Evolutionary conservation across 305 asterid species (phyloP).

Genomic region (Stenogyne calaminthoides): DNA sequence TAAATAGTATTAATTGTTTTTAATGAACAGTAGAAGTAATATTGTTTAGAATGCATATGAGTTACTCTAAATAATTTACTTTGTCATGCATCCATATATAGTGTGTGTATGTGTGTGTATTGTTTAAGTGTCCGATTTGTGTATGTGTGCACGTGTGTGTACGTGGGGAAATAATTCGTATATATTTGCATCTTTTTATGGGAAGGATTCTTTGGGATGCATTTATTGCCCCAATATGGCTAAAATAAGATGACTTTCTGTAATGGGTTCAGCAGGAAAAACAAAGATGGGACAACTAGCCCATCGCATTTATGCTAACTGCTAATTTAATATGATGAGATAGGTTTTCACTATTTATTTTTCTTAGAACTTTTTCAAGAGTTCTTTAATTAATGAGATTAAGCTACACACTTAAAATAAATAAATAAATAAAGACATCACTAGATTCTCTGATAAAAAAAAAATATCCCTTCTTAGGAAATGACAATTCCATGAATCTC

Average conservation of each 20-base stretch:
- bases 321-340: not conserved
- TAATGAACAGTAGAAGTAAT: no score
- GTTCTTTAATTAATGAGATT: not conserved
- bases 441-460: not conserved
- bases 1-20: no score
- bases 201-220: conserved; percentile 17
- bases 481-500: conserved; percentile 1
- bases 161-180: not conserved
- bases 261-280: conserved; percentile 33
- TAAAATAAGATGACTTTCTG: conserved; percentile 16
- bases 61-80: not conserved
- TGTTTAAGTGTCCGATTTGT: not conserved
- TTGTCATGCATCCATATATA: not conserved
- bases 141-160: not conserved
- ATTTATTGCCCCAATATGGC: conserved; percentile 31
- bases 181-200: not conserved
- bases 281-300: conserved; percentile 43
- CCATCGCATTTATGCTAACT: conserved; percentile 29
- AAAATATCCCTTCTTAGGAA: not conserved
- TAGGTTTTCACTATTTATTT: not conserved
- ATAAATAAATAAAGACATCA: not conserved
- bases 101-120: not conserved
- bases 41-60: no score
- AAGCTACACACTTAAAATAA: not conserved
- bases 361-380: not conserved